Conservation (phyloP, 208 protist genomes). For the Leishmania gerbilli region DNA sequence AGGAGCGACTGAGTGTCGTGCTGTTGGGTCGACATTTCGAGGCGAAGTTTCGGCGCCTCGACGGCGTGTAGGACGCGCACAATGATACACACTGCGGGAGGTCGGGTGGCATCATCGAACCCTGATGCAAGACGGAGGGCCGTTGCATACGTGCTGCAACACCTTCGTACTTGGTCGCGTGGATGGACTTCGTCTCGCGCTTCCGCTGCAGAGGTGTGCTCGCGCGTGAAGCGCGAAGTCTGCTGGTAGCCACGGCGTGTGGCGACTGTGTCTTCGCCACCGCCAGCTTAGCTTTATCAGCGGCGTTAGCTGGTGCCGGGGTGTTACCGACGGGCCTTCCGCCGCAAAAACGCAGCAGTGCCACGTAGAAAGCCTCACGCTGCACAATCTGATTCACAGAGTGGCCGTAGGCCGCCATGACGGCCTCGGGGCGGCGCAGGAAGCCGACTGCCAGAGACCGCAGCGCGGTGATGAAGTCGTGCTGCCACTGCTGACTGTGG, state of each 20-base stretch:
- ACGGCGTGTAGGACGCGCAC: background rate
- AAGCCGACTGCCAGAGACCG: constrained; percentile 30
- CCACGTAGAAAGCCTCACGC: constrained; percentile 33
- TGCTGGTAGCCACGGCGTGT: background rate
- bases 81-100: background rate
- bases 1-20: background rate
- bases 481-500: constrained; percentile 15
- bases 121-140: background rate
- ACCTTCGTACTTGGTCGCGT: background rate
- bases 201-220: background rate
- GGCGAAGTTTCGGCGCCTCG: background rate
- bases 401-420: constrained; percentile 24
- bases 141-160: background rate
- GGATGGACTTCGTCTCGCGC: background rate
- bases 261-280: background rate
- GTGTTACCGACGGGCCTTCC: constrained; percentile 17
- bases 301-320: background rate
- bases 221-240: background rate
- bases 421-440: constrained; percentile 16
- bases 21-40: background rate
- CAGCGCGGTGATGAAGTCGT: constrained; percentile 32
- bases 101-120: background rate
- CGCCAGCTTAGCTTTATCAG: background rate
- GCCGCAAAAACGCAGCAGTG: constrained; percentile 32
- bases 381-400: constrained; percentile 27